phyloP scores from a whole-genome alignment of 192 early-diverging fungal species.

The Geosiphon pyriformis region DNA sequence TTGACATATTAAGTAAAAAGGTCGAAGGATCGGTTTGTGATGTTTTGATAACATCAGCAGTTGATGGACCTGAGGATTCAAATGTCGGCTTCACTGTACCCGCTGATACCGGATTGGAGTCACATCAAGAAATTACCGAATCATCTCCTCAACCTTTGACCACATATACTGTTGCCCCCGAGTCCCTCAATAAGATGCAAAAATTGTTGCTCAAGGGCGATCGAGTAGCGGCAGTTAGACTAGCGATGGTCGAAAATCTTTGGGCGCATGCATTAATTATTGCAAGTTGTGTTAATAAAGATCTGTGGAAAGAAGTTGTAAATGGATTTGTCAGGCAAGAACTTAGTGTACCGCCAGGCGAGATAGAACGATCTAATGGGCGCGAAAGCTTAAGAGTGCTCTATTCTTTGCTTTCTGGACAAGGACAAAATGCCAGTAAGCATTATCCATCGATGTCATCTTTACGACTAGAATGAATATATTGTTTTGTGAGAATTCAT shows the following conservation, averaged over 20 bases:
- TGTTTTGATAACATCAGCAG: slow-evolving; percentile 31
- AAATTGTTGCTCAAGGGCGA: slow-evolving; percentile 55
- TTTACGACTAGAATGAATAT: neutral
- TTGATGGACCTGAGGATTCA: slow-evolving; percentile 17
- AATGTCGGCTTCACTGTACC: slow-evolving; percentile 34
- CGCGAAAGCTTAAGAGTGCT: slow-evolving; percentile 52
- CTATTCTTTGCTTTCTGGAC: slow-evolving; percentile 64
- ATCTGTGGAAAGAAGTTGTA: slow-evolving; percentile 76
- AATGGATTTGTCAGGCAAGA: slow-evolving; percentile 57
- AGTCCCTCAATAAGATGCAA: slow-evolving; percentile 53
- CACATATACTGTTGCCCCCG: slow-evolving; percentile 15
- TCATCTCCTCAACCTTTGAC: slow-evolving; percentile 10
- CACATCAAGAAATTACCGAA: neutral
- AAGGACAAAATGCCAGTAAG: slow-evolving; percentile 45
- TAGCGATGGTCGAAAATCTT: slow-evolving; percentile 43
- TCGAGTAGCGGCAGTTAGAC: slow-evolving; percentile 48
- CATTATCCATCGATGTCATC: neutral
- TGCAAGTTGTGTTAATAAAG: slow-evolving; percentile 79
- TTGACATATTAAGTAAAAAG: slow-evolving; percentile 28
- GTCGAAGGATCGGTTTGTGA: slow-evolving; percentile 44
- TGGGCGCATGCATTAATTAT: slow-evolving; percentile 93
- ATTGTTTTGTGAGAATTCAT: neutral
- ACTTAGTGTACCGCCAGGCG: slow-evolving; percentile 36
- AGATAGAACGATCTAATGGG: slow-evolving; percentile 28
- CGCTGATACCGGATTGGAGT: slow-evolving; percentile 15